Percentiles rank a stretch among this genome's conserved stretches.
These are phyloP conservation scores for Bipolaris bicolor DNA, from an alignment of 2,329 filamentous ascomycete genomes.

Conservation along the genomic window DNA sequence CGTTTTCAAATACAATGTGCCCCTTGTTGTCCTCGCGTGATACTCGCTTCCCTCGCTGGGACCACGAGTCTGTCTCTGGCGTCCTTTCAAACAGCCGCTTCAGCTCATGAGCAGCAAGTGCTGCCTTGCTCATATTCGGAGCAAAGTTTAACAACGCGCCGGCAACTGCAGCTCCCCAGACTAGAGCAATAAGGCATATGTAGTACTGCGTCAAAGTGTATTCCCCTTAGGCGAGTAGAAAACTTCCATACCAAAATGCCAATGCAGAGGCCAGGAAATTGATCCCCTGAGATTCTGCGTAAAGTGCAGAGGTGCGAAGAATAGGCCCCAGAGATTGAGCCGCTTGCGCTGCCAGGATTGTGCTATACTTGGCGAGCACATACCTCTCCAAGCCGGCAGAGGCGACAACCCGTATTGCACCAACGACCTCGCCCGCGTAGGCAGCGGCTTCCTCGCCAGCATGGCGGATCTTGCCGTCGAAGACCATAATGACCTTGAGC, in stretches of 20 bases:
- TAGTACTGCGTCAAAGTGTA: slow-evolving; percentile 57
- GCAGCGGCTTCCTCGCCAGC: too few relatives aligned
- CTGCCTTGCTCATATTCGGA: slow-evolving; percentile 52
- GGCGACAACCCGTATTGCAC: too few relatives aligned
- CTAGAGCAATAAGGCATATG: slow-evolving; percentile 23
- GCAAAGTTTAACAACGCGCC: slow-evolving; percentile 53
- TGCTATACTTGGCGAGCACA: too few relatives aligned
- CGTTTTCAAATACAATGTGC: not conserved
- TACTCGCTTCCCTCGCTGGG: too few relatives aligned
- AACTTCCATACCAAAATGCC: slow-evolving; percentile 60
- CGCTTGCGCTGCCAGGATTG: not conserved
- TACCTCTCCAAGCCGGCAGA: too few relatives aligned
- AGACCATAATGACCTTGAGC: not conserved
- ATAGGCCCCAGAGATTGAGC: not conserved
- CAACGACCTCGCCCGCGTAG: too few relatives aligned
- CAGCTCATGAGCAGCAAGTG: too few relatives aligned
- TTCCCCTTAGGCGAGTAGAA: slow-evolving; percentile 52
- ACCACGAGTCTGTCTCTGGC: too few relatives aligned
- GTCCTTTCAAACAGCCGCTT: too few relatives aligned
- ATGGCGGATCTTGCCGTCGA: too few relatives aligned
- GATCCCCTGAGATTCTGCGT: slow-evolving; percentile 72
- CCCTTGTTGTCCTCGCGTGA: too few relatives aligned
- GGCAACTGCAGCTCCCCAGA: slow-evolving; percentile 16
- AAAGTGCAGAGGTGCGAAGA: slow-evolving; percentile 65
- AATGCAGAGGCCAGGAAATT: slow-evolving; percentile 68